phyloP scores from a whole-genome alignment of 371 early-diverging fungal species.

The Coemansia sp. region DNA sequence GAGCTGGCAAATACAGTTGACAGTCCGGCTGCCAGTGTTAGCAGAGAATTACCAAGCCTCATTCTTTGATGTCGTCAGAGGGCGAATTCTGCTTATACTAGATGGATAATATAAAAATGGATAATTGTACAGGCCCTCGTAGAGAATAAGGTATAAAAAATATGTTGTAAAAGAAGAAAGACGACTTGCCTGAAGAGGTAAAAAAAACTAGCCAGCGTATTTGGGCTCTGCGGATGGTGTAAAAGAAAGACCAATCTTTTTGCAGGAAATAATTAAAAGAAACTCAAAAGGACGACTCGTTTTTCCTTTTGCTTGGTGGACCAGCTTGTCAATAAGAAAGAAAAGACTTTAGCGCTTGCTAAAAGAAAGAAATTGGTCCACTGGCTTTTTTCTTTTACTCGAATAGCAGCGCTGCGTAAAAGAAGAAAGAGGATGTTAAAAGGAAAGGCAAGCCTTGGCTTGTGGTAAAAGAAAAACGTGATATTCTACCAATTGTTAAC shows the following conservation, averaged over 20 bases:
- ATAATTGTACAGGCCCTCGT: constrained; percentile 7
- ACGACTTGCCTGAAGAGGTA: neutral
- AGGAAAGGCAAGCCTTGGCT: constrained; percentile 11
- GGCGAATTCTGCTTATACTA: neutral
- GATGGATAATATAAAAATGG: neutral
- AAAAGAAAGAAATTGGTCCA: constrained; percentile 5
- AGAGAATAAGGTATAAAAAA: constrained; percentile 5
- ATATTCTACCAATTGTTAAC: neutral
- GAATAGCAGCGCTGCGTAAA: too few relatives aligned
- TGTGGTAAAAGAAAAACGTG: neutral
- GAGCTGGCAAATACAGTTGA: constrained; percentile 19
- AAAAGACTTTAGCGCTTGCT: neutral
- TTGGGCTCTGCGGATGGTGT: neutral
- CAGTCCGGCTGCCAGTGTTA: constrained; percentile 45
- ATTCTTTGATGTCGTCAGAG: neutral
- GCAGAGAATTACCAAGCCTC: constrained; percentile 17
- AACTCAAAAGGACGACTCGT: neutral
- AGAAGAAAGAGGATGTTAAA: neutral
- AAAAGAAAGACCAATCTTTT: constrained; percentile 8
- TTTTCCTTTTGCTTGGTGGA: neutral
- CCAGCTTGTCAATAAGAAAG: constrained; percentile 2
- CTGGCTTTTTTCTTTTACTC: neutral
- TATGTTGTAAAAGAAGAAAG: constrained; percentile 1
- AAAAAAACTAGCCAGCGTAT: neutral
- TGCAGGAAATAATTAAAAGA: neutral